Base-by-base conservation (phyloP, 139 green algal species). In the Trebouxia sp. region DNA sequence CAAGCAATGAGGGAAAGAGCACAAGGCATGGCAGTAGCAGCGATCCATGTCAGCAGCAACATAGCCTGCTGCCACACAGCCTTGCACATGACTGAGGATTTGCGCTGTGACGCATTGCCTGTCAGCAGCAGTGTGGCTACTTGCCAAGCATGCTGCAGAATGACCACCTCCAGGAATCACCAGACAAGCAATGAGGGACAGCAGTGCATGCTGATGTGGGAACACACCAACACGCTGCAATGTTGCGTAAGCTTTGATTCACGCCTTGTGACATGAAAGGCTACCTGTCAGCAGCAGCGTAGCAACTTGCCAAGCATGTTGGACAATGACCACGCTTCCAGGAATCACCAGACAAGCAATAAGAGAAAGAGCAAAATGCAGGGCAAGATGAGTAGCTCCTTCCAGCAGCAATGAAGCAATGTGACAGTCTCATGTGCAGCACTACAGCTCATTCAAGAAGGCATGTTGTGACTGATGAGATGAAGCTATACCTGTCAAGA, bases 1-100 rank as follows among this genome's bases (percentile, higher is more conserved):
- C 76, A 58, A 51, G 82, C 82, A 30, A 85, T 55, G 62, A 83
- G 83, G 47, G 39, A 37, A 6, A 48, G 32, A 43, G 83, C 74
- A 38, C 35, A 79, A 39, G 83, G 76, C 48, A 48, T 75, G 65
- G 65, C n/a, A n/a, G n/a, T n/a, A n/a, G n/a, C n/a, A n/a, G n/a
- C n/a, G n/a, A n/a, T n/a, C n/a, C n/a, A 53, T 1, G 20, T 53
- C 47, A 53, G 47, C 1, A 65, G 53, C 12, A 37, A 5, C 10
- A 26, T 65, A 22, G 14, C 20, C 28, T 8, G 7, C 22, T 65
- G 20, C 22, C 20, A 65, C n/a, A n/a, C n/a, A 28, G 20, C 15
- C 53, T 65, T 35, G 1, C 14, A 24, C 2, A 35, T 28, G 20
- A 35, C n/a, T n/a, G n/a, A n/a, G n/a, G n/a, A n/a, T n/a, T n/a